phyloP scores from a whole-genome alignment of 2,329 filamentous ascomycete species.

The Harringtonia aguacate region DNA sequence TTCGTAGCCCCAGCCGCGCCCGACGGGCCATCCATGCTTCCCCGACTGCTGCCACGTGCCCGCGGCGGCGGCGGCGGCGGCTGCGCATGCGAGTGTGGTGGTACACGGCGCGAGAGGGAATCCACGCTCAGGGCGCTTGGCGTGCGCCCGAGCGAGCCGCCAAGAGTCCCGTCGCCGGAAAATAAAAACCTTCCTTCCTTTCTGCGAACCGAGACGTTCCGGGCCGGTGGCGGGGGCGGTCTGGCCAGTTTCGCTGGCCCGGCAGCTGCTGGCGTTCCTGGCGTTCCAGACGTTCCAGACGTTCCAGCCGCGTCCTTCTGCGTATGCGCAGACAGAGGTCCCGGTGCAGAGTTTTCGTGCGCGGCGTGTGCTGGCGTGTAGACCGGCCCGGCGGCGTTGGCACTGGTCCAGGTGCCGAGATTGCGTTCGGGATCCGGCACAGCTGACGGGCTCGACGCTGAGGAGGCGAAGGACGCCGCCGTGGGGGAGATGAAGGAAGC shows the following conservation, averaged over 20 bases:
- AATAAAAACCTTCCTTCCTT: constrained; percentile 17
- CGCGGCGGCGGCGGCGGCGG: constrained; percentile 39
- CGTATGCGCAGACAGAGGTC: neutral
- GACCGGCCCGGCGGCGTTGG: neutral
- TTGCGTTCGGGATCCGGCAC: neutral
- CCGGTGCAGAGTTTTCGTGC: neutral
- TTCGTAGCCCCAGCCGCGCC: neutral
- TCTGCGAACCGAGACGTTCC: constrained; percentile 19
- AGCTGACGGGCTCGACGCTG: neutral
- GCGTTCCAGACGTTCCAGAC: neutral
- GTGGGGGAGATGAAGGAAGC: constrained; percentile 13
- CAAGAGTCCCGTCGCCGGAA: neutral
- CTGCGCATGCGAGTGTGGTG: constrained; percentile 2
- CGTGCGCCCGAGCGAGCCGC: constrained; percentile 11
- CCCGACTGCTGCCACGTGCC: constrained; percentile 34
- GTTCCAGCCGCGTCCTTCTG: neutral
- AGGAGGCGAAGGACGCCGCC: constrained; percentile 1
- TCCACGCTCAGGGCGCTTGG: constrained; percentile 31
- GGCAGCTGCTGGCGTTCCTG: constrained; percentile 9
- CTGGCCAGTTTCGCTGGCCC: constrained; percentile 13
- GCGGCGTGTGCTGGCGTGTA: neutral
- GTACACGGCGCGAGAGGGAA: constrained; percentile 18
- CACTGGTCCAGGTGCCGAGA: neutral
- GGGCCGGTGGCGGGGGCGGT: constrained; percentile 23
- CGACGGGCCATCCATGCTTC: constrained; percentile 25